Percentiles rank a stretch among this genome's conserved stretches.
These are phyloP conservation scores for Eucalyptus erythrocorys DNA, from an alignment of 345 rosid genomes.

Conservation along the genomic window DNA sequence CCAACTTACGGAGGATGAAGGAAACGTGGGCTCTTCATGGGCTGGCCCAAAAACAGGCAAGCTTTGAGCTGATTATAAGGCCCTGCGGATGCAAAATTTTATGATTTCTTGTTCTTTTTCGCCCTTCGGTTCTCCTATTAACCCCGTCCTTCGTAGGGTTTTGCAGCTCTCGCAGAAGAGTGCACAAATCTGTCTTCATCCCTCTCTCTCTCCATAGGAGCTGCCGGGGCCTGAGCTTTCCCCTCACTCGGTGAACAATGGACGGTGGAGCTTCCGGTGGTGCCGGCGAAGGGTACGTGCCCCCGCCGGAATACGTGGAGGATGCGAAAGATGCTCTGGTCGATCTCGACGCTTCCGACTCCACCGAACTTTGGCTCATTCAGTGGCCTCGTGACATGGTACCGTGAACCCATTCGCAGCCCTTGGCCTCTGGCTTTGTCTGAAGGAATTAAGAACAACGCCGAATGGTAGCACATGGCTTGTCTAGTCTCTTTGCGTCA, in stretches of 20 bases:
- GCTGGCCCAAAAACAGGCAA: neutral
- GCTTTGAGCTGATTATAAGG: neutral
- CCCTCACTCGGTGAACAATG: neutral
- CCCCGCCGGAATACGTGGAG: constrained; percentile 26
- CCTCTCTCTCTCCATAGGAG: neutral
- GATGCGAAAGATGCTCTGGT: constrained; percentile 22
- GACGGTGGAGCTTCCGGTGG: neutral
- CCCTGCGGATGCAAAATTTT: neutral
- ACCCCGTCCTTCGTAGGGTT: neutral
- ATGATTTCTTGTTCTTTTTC: neutral
- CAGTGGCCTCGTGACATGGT: constrained; percentile 65
- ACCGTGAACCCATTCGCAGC: neutral
- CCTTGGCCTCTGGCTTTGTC: neutral
- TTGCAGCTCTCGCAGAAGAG: neutral
- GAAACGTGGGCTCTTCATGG: neutral
- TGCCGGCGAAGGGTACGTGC: constrained; percentile 13
- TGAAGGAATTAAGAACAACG: neutral
- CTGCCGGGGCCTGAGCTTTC: neutral
- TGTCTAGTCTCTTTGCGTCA: neutral
- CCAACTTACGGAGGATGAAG: neutral
- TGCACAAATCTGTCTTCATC: neutral
- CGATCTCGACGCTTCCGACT: constrained; percentile 14
- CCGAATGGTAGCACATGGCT: neutral
- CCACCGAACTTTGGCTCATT: constrained; percentile 74
- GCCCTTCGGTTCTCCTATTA: neutral